Evolutionary conservation across 441 rosid genomes (phyloP).

Genomic region (Adansonia madagascariensis): DNA sequence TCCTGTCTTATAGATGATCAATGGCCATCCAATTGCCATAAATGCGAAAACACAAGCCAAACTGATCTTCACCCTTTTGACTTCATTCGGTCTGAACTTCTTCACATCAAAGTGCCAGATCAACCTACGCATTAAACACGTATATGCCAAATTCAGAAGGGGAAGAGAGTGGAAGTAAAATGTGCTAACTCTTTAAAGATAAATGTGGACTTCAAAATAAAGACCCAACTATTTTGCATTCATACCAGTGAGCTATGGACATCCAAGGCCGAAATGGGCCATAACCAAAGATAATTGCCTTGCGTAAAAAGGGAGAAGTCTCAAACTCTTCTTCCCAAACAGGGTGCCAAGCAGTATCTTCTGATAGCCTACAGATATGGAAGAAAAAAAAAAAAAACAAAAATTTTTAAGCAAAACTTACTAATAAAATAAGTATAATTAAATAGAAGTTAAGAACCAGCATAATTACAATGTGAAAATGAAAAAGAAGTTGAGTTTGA

Average conservation of each 20-base stretch:
- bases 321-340: constrained; percentile 73
- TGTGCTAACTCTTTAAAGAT: neutral
- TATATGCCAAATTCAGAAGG: constrained; percentile 6
- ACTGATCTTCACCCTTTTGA: constrained; percentile 81
- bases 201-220: neutral
- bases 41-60: constrained; percentile 90
- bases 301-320: constrained; percentile 56
- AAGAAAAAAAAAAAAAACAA: neutral
- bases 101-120: constrained; percentile 76
- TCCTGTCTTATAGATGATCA: constrained; percentile 77
- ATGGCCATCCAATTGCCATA: constrained; percentile 92
- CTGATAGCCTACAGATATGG: constrained; percentile 58
- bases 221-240: neutral
- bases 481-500: neutral
- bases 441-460: neutral
- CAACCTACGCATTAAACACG: constrained; percentile 54
- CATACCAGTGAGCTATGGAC: constrained; percentile 90
- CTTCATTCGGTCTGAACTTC: constrained; percentile 83
- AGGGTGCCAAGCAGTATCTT: constrained; percentile 98
- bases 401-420: constrained; percentile 20
- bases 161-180: constrained; percentile 21
- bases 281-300: constrained; percentile 75
- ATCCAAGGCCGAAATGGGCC: constrained; percentile 93
- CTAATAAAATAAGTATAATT: neutral
- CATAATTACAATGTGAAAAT: constrained; percentile 5